These are phyloP conservation scores for Schwanniomyces polymorphus DNA, from an alignment of 805 yeast genomes.

Conservation along the genomic window DNA sequence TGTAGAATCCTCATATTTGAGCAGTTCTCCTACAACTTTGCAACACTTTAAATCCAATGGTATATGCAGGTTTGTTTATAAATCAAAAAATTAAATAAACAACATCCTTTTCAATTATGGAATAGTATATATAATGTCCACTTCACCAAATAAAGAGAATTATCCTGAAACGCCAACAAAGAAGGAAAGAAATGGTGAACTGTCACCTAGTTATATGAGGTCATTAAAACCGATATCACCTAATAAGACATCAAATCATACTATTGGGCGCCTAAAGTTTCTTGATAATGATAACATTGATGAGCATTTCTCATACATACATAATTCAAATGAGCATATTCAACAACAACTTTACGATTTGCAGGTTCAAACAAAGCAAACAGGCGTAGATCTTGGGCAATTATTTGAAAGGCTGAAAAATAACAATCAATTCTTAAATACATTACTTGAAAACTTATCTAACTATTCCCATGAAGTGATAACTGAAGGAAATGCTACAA, in stretches of 20 bases:
- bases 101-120: background rate
- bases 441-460: slow-evolving; percentile 32
- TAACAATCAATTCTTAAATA: slow-evolving; percentile 37
- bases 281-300: slow-evolving; percentile 33
- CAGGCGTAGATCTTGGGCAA: slow-evolving; percentile 34
- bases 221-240: slow-evolving; percentile 28
- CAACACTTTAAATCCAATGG: background rate
- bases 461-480: slow-evolving; percentile 34
- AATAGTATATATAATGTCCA: background rate
- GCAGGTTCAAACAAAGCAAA: slow-evolving; percentile 35
- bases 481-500: slow-evolving; percentile 36
- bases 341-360: slow-evolving; percentile 27
- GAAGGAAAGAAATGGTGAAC: background rate
- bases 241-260: slow-evolving; percentile 14
- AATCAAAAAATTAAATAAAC: background rate
- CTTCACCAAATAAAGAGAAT: slow-evolving; percentile 2
- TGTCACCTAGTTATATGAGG: slow-evolving; percentile 7
- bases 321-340: slow-evolving; percentile 23
- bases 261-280: slow-evolving; percentile 26
- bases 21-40: too few species aligned
- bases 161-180: background rate
- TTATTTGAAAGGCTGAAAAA: slow-evolving; percentile 40
- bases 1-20: too few species aligned
- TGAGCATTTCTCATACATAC: slow-evolving; percentile 31
- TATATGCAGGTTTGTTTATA: slow-evolving; percentile 1